Evolutionary conservation across 257 asterid species (phyloP).

Genomic region (Linderniella brevidens): DNA sequence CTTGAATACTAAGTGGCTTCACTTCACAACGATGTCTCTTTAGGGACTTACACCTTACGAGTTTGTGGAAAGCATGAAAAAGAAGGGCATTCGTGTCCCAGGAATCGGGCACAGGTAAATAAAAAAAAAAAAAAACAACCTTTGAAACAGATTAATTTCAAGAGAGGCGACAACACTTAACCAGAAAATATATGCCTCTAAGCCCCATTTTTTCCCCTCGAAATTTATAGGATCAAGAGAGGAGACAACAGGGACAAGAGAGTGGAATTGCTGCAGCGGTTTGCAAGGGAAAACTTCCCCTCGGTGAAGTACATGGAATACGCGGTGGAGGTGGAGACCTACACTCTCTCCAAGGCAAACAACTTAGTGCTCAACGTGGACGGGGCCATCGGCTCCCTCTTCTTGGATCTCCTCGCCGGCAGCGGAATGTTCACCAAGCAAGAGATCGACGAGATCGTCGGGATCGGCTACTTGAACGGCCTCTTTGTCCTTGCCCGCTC

Average conservation of each 20-base stretch:
- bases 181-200: too few species aligned
- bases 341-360: constrained; percentile 90
- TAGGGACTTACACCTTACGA: constrained; percentile 93
- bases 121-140: too few species aligned
- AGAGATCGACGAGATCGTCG: constrained; percentile 89
- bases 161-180: neutral
- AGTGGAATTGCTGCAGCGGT: constrained; percentile 71
- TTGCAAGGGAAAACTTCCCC: constrained; percentile 81
- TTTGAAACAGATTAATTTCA: neutral
- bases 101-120: constrained; percentile 97
- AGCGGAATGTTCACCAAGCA: constrained; percentile 96
- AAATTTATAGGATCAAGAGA: constrained; percentile 65
- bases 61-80: constrained; percentile 95
- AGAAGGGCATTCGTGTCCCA: constrained; percentile 98
- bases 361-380: constrained; percentile 92
- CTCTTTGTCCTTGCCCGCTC: constrained; percentile 98
- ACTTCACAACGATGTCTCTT: constrained; percentile 7
- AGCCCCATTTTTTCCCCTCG: neutral
- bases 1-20: constrained; percentile 5
- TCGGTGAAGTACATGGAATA: constrained; percentile 98
- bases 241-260: constrained; percentile 99
- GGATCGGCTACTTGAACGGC: constrained; percentile 87
- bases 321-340: constrained; percentile 90
- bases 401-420: constrained; percentile 98
- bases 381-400: constrained; percentile 95